A percentile compares a stretch with the other conserved stretches of the same genome.
Evolutionary conservation across 495 filamentous ascomycete genomes (phyloP).

Genomic region (Opeltia flavorubescens): DNA sequence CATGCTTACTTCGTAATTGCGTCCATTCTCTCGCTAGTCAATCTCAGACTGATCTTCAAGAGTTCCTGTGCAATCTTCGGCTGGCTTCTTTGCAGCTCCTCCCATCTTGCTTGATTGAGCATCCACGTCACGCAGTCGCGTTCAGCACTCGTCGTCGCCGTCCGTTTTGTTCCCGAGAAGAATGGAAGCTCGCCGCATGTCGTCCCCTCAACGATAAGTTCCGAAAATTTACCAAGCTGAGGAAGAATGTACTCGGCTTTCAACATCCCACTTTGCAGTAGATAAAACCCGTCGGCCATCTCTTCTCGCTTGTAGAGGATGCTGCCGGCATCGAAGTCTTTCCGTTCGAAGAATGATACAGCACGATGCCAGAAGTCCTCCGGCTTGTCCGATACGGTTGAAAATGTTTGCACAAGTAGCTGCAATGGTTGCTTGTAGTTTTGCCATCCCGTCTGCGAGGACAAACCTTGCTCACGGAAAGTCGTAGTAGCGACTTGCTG

Average conservation of each 20-base stretch:
- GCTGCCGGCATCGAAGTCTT: conserved; percentile 50
- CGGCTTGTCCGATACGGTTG: conserved; percentile 56
- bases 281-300: conserved; percentile 63
- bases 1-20: conserved; percentile 60
- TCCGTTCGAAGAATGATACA: conserved; percentile 54
- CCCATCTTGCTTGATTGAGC: conserved; percentile 56
- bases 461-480: conserved; percentile 42
- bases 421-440: conserved; percentile 78
- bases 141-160: conserved; percentile 73
- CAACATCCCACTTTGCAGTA: conserved; percentile 81
- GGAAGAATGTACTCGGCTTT: conserved; percentile 69
- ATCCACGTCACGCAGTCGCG: conserved; percentile 72
- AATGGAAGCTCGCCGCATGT: conserved; percentile 95
- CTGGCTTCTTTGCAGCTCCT: conserved; percentile 48
- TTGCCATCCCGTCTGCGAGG: conserved; percentile 51
- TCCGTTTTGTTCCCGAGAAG: conserved; percentile 77
- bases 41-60: conserved; percentile 67
- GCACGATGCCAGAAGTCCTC: conserved; percentile 91
- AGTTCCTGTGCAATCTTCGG: conserved; percentile 71
- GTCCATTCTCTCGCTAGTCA: conserved; percentile 81
- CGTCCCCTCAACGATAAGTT: conserved; percentile 85
- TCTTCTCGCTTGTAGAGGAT: conserved; percentile 65
- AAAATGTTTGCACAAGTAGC: conserved; percentile 84
- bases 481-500: conserved; percentile 64
- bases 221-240: conserved; percentile 75